These are phyloP conservation scores for Calophaca sinica DNA, from an alignment of 306 rosid species.

Conservation along the genomic window DNA sequence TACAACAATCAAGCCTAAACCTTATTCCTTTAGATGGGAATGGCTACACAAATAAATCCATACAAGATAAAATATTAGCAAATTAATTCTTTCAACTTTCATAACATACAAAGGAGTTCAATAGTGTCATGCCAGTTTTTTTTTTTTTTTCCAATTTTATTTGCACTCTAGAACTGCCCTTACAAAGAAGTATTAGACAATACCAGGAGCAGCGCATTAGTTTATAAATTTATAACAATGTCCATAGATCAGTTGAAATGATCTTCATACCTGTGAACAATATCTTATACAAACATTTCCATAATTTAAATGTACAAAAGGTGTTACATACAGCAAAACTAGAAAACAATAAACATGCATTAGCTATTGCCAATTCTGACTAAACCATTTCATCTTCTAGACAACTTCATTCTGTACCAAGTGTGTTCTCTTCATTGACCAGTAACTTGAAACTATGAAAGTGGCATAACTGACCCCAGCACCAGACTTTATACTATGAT, in stretches of 20 bases:
- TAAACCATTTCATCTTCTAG: conserved; percentile 49
- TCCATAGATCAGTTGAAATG: conserved; percentile 41
- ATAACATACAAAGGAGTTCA: conserved; percentile 36
- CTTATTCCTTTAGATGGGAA: neutral
- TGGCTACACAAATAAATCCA: conserved; percentile 13
- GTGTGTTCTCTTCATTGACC: conserved; percentile 46
- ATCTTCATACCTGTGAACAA: conserved; percentile 53
- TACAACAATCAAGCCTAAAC: neutral
- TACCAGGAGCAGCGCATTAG: conserved; percentile 37
- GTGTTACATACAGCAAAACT: conserved; percentile 53
- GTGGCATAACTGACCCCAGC: conserved; percentile 6
- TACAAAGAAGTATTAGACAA: conserved; percentile 37
- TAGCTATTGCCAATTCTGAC: conserved; percentile 46
- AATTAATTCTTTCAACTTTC: conserved; percentile 30
- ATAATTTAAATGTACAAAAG: conserved; percentile 59
- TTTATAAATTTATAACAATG: conserved; percentile 44
- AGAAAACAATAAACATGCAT: conserved; percentile 51
- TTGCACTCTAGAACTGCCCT: conserved; percentile 25
- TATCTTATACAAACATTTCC: conserved; percentile 57
- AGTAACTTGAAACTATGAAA: conserved; percentile 4
- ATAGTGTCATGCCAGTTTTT: neutral
- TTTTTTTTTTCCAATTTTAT: conserved; percentile 21
- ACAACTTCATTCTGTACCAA: conserved; percentile 50
- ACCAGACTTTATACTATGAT: conserved; percentile 53
- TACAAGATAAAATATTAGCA: neutral